Evolutionary conservation across 306 rosid genomes (phyloP).

Genomic region (Malus domestica): ASM211411v1 NC_041793.1:32570501-32571000

Average conservation of each 20-base stretch:
- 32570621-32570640: not conserved
- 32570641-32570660: too few relatives aligned
- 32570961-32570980: not conserved
- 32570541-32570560: constrained; percentile 21
- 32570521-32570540: constrained; percentile 38
- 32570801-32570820: not conserved
- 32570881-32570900: too few relatives aligned
- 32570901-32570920: too few relatives aligned
- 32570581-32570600: constrained; percentile 37
- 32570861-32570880: too few relatives aligned
- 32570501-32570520: constrained; percentile 61
- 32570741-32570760: constrained; percentile 2
- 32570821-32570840: not conserved
- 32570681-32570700: constrained; percentile 25
- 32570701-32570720: not conserved
- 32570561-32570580: constrained; percentile 35
- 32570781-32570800: not conserved
- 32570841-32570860: not conserved
- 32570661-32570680: constrained; percentile 14
- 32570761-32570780: not conserved
- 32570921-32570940: too few relatives aligned
- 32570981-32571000: not conserved
- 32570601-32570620: not conserved
- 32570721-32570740: not conserved
- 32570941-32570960: too few relatives aligned